Percentiles rank a stretch among this genome's conserved stretches.
These are phyloP conservation scores for Onygena corvina DNA, from an alignment of 2,329 filamentous ascomycete species.

Conservation along the genomic window DNA sequence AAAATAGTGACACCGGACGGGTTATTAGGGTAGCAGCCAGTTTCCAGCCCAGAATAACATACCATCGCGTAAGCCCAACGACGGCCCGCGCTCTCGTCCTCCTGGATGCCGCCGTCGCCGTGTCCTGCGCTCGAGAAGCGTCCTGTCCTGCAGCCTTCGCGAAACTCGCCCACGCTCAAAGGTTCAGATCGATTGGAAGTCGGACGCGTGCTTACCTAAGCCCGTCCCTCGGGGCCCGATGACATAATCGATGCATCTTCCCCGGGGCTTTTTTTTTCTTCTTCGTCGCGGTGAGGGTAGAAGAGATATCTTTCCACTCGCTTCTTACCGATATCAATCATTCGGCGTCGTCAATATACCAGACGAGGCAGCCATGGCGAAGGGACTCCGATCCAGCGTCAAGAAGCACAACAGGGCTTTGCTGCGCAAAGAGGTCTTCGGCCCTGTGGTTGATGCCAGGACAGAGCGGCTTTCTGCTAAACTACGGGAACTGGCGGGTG, in stretches of 20 bases:
- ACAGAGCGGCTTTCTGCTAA: slow-evolving; percentile 76
- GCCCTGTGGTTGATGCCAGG: slow-evolving; percentile 65
- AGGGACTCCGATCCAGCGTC: slow-evolving; percentile 65
- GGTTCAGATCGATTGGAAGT: background rate
- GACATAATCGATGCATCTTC: background rate
- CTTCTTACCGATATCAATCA: background rate
- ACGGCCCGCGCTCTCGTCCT: background rate
- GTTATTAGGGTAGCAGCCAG: background rate
- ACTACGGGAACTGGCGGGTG: slow-evolving; percentile 65
- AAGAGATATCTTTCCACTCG: background rate
- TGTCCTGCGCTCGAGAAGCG: background rate
- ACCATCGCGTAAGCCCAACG: slow-evolving; percentile 1
- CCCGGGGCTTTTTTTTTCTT: background rate
- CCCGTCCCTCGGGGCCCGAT: background rate
- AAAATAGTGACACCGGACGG: background rate
- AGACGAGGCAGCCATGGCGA: slow-evolving; percentile 57
- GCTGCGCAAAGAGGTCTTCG: slow-evolving; percentile 71
- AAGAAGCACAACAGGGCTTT: slow-evolving; percentile 73
- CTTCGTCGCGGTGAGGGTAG: no score
- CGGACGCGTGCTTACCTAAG: background rate
- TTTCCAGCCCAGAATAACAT: background rate
- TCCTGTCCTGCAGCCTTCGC: background rate
- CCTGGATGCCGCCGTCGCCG: slow-evolving; percentile 1
- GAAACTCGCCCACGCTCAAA: slow-evolving; percentile 1
- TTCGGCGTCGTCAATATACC: background rate